phyloP scores from a whole-genome alignment of 2,329 filamentous ascomycete species.

The Neonectria ditissima region DNA sequence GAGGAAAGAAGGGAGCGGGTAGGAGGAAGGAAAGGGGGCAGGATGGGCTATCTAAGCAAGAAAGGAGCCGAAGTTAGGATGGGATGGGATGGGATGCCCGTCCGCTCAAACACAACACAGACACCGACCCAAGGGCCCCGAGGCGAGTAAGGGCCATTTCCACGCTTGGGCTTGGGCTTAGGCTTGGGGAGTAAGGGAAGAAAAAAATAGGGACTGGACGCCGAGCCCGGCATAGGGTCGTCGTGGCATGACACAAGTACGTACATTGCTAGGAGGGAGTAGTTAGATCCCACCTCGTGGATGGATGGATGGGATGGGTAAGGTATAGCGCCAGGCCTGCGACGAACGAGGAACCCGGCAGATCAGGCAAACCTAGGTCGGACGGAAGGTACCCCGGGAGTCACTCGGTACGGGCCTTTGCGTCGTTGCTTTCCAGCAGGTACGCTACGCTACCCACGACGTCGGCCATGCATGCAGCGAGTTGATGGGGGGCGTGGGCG shows the following conservation, averaged over 20 bases:
- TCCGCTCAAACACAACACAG: conserved; percentile 30
- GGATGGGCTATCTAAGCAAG: conserved; percentile 29
- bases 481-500: conserved; percentile 11
- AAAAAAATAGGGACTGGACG: conserved; percentile 27
- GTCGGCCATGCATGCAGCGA: conserved; percentile 27
- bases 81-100: conserved; percentile 28
- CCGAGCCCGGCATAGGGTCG: conserved; percentile 35
- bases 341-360: conserved; percentile 7
- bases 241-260: conserved; percentile 34
- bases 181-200: conserved; percentile 19
- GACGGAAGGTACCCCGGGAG: conserved; percentile 2
- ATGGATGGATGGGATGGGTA: conserved; percentile 32
- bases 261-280: not conserved
- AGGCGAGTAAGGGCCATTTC: conserved; percentile 34
- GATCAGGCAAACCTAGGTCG: not conserved
- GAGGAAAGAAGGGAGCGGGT: conserved; percentile 34
- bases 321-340: conserved; percentile 33
- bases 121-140: conserved; percentile 24
- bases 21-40: conserved; percentile 33
- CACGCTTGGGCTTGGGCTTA: conserved; percentile 11
- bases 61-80: conserved; percentile 32
- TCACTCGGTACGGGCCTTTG: conserved; percentile 15
- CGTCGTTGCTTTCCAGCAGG: conserved; percentile 8
- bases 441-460: conserved; percentile 13
- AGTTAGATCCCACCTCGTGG: conserved; percentile 11